Base-by-base conservation (phyloP, 306 rosid genomes). In the Oxytropis ochrocephala region DNA sequence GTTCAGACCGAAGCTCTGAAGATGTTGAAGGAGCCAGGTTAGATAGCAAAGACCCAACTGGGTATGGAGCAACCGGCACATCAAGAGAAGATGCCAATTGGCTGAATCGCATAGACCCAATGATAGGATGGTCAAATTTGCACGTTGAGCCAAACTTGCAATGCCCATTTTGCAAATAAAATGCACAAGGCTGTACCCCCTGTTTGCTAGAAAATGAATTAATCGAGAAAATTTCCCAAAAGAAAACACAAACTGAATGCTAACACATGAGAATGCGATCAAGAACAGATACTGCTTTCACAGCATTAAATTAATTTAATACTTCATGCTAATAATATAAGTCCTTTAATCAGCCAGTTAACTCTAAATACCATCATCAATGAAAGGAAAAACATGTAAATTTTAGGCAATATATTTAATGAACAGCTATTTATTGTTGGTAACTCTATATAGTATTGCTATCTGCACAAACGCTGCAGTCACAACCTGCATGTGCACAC, bases 121-220 rank as follows among this genome's bases (percentile, higher is more conserved):
- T 14, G 68, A 81, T 14, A 53, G 97, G 96, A 85, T 91, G 97
- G 76, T 91, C 96, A 41, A 87, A 91, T 78, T 91, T 91, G 83
- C 97, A 91, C 1, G 88, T 75, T 5, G 93, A 74, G 70, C 97
- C 96, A 52, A 91, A 89, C 69, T 89, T 91, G 91, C 97, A 91
- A 63, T 82, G 82, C 62, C 93, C 81, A 41, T 74, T 77, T 77
- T 77, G 82, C 72, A 81, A 56, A 44, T 81, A 81, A 77, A 81
- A 81, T 35, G 79, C 76, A 74, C 85, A 81, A 63, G 82, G 77
- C 65, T 81, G 85, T 52, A 81, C 67, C 60, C 85, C 85, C 85
- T 81, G 79, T 81, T 81, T 81, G 67, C 76, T 72, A 67, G 81
- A 76, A 81, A 76, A 65, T 27, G 0, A 67, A 58, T 47, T 14